A percentile compares a stretch with the other conserved stretches of the same genome.
Evolutionary conservation across 2,329 filamentous ascomycete species (phyloP).

Genomic region (Talaromyces sp.): DNA sequence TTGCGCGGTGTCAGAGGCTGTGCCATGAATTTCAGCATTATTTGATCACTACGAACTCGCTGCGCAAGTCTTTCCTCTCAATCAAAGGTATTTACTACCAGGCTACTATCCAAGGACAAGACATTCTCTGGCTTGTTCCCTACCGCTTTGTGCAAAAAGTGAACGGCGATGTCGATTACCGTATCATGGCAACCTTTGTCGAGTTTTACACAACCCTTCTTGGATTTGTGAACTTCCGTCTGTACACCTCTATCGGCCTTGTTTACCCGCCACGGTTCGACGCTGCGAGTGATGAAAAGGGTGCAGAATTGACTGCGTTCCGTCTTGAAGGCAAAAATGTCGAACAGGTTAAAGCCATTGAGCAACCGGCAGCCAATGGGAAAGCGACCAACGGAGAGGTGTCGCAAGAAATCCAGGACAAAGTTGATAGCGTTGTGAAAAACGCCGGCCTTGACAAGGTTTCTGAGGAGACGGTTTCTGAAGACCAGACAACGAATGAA

Average conservation of each 20-base stretch:
- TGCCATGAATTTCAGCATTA: constrained; percentile 98
- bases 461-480: constrained; percentile 38
- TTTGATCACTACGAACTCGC: constrained; percentile 81
- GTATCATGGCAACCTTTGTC: constrained; percentile 98
- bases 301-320: constrained; percentile 86
- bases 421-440: constrained; percentile 54
- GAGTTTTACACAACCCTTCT: constrained; percentile 98
- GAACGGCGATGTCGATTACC: constrained; percentile 90
- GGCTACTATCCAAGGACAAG: constrained; percentile 92
- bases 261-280: constrained; percentile 97
- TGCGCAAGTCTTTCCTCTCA: constrained; percentile 93
- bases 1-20: constrained; percentile 87
- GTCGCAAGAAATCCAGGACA: constrained; percentile 64
- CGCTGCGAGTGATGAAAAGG: constrained; percentile 75
- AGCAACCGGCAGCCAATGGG: constrained; percentile 49
- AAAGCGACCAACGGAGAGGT: constrained; percentile 53
- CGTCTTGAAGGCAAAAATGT: constrained; percentile 72
- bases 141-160: constrained; percentile 97
- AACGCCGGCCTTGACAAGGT: constrained; percentile 35
- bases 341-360: constrained; percentile 40
- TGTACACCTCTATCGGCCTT: constrained; percentile 86
- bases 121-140: constrained; percentile 93
- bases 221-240: constrained; percentile 90
- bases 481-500: constrained; percentile 45
- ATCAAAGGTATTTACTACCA: constrained; percentile 99